These are phyloP conservation scores for Candida tibetensis DNA, from an alignment of 805 yeast species.

Conservation along the genomic window DNA sequence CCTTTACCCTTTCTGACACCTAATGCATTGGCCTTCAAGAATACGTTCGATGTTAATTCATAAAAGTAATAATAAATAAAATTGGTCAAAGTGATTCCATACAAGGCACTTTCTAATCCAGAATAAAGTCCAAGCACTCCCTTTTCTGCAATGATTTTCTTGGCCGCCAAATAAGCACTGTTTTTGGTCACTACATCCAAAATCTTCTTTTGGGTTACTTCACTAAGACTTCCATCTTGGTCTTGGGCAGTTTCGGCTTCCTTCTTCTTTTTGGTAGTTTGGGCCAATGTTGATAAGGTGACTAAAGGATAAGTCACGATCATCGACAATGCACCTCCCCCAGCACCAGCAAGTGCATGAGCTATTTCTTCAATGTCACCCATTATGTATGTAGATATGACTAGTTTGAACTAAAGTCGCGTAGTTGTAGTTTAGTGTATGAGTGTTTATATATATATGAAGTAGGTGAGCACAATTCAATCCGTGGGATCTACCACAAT, in stretches of 20 bases:
- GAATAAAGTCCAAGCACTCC: constrained; percentile 72
- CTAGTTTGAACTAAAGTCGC: too few relatives aligned
- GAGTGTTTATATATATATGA: constrained; percentile 5
- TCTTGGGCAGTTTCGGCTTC: constrained; percentile 14
- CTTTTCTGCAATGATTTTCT: constrained; percentile 50
- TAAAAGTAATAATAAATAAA: constrained; percentile 89
- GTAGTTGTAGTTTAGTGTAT: too few relatives aligned
- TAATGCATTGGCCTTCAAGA: constrained; percentile 33
- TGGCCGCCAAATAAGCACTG: constrained; percentile 26
- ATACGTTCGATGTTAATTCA: constrained; percentile 58
- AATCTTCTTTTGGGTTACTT: constrained; percentile 16
- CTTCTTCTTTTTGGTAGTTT: constrained; percentile 49
- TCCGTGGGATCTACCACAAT: constrained; percentile 1
- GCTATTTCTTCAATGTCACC: constrained; percentile 52
- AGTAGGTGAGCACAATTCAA: background rate
- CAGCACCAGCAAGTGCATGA: constrained; percentile 93
- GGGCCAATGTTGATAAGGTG: constrained; percentile 84
- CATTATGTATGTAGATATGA: constrained; percentile 20
- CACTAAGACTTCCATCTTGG: constrained; percentile 10
- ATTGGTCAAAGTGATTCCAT: constrained; percentile 83
- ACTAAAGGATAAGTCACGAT: constrained; percentile 86
- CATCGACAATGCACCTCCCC: constrained; percentile 88
- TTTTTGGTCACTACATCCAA: constrained; percentile 13
- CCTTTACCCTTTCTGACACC: constrained; percentile 32
- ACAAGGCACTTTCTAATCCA: constrained; percentile 84